These are phyloP conservation scores for Adansonia grandidieri DNA, from an alignment of 441 rosid species.

Conservation along the genomic window DNA sequence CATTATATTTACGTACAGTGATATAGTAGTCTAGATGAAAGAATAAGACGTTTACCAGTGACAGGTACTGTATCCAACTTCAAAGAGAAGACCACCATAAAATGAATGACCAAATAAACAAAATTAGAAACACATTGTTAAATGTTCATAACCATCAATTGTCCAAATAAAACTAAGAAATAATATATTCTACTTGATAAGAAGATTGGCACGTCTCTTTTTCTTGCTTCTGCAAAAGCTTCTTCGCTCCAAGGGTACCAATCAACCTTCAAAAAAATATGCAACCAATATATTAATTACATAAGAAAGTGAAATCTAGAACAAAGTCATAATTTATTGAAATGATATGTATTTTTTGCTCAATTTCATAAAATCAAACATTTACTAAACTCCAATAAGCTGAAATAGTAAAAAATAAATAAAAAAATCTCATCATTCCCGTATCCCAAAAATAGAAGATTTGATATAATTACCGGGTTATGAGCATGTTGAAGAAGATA, in stretches of 20 bases:
- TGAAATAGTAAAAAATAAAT: neutral
- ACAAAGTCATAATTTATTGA: constrained; percentile 7
- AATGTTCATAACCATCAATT: constrained; percentile 25
- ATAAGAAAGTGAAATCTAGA: neutral
- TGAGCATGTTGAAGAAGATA: constrained; percentile 96
- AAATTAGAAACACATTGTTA: constrained; percentile 23
- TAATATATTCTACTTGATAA: constrained; percentile 63
- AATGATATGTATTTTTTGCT: neutral
- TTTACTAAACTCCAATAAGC: neutral
- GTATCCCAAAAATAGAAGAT: neutral
- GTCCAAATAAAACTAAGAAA: constrained; percentile 1
- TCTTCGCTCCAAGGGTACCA: constrained; percentile 98
- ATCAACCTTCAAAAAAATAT: constrained; percentile 61
- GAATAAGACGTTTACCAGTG: constrained; percentile 72
- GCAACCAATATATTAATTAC: neutral
- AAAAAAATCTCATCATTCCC: neutral
- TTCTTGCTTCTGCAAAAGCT: constrained; percentile 82
- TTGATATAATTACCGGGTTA: constrained; percentile 57
- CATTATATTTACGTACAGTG: neutral
- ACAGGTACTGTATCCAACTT: constrained; percentile 99
- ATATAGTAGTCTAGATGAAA: constrained; percentile 4
- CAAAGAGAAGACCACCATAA: constrained; percentile 35
- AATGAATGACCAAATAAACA: constrained; percentile 32
- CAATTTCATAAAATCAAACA: constrained; percentile 12
- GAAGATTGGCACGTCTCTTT: constrained; percentile 88